Evolutionary conservation across 129 eudicot genomes (phyloP), one percentile per base, ranked within the genome.

Genomic region (Chrysanthemum seticuspe): DNA sequence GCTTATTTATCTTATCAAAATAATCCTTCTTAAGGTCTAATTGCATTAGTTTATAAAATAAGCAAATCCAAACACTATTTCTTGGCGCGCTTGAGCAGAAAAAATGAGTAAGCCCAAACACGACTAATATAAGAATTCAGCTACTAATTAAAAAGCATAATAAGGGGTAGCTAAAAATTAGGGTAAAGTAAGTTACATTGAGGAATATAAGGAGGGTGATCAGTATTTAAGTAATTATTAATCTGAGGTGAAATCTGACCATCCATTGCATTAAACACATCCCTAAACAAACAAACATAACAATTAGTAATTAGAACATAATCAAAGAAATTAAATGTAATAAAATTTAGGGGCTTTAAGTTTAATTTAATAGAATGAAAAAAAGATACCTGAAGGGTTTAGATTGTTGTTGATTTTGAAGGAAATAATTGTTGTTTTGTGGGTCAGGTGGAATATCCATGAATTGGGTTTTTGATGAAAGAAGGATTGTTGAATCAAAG

Each of bases 191-290:
- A 36, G 8, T 69, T 85, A 91, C 96, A 87, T 60, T 88, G 89
- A 75, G 96, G 94, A 58, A 90, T 83, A 62, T 87, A 90, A 13
- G 96, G 96, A 16, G 96, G 96, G 13, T 85, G 84, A 81, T 82
- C 84, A 70, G 74, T 71, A 70, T 71, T 81, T 73, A 89, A 82
- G 71, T 77, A 89, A 74, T 77, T 82, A 73, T 78, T 82, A 8
- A 76, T 73, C 65, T 80, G 83, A 45, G 78, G 83, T 7, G 89
- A 70, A 82, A 84, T 82, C 83, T 80, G 92, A 50, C 76, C 89
- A 27, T 83, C 92, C 67, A 87, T 78, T 80, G 79, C 83, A 85
- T 81, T 72, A 47, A 72, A 79, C 19, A 81, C 12, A 27, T 90
- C 88, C 75, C 96, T 90, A 75, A 10, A 58, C 65, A 74, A 16